A percentile compares a stretch with the other conserved stretches of the same genome.
phyloP scores from a whole-genome alignment of 352 stramenopile species.

The Globisporangium paddicum region DNA sequence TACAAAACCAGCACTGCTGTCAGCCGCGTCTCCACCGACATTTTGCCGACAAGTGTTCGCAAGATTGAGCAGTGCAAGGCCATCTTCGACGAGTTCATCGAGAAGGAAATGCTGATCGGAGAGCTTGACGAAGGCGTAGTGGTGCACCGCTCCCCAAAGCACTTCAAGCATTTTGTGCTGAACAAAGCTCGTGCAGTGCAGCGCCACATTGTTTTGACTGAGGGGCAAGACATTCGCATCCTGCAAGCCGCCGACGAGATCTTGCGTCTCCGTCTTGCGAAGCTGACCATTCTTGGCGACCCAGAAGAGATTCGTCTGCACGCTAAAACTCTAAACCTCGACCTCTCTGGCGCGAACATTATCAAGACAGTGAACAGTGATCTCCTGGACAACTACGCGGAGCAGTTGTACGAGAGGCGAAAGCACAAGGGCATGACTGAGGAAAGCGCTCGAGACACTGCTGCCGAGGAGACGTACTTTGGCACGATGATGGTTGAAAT shows the following conservation, averaged over 20 bases:
- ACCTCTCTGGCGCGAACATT: conserved; percentile 57
- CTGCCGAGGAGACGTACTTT: conserved; percentile 76
- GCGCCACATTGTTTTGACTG: conserved; percentile 80
- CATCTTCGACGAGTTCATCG: conserved; percentile 62
- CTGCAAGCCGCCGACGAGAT: conserved; percentile 76
- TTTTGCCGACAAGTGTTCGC: conserved; percentile 57
- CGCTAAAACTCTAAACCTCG: conserved; percentile 62
- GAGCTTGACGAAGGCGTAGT: conserved; percentile 60
- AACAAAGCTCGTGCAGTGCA: conserved; percentile 65
- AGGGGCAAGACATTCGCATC: conserved; percentile 78
- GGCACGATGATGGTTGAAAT: conserved; percentile 85
- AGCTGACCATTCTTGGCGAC: conserved; percentile 78
- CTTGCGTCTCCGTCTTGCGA: conserved; percentile 53
- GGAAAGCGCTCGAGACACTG: conserved; percentile 47
- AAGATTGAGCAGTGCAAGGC: conserved; percentile 70
- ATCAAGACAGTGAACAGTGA: conserved; percentile 45
- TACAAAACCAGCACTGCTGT: conserved; percentile 58
- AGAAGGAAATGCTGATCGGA: conserved; percentile 60
- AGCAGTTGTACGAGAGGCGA: conserved; percentile 65
- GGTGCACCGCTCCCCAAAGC: conserved; percentile 67
- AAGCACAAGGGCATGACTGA: conserved; percentile 81
- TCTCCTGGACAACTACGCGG: conserved; percentile 51
- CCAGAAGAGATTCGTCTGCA: conserved; percentile 59
- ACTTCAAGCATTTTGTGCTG: conserved; percentile 86
- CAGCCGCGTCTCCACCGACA: conserved; percentile 54